Conservation (phyloP, 2,329 filamentous ascomycete species). For the Claviceps sorghi region DNA sequence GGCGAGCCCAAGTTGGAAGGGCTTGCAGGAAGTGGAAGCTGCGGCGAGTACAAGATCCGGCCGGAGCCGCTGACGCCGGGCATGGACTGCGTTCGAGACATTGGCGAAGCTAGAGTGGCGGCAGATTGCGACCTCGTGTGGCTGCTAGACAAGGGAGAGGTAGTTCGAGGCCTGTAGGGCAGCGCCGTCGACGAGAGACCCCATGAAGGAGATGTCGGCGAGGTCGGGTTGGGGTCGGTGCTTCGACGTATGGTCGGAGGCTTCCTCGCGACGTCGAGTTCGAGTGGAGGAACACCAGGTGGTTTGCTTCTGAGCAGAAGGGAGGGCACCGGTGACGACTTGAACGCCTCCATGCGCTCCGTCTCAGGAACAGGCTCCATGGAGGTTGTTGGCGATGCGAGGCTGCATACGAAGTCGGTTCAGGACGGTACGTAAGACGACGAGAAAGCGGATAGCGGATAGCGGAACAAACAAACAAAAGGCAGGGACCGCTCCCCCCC, state of each 20-base stretch:
- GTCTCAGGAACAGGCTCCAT: conserved; percentile 58
- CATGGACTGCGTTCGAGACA: conserved; percentile 50
- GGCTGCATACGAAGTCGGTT: not conserved
- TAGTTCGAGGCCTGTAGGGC: conserved; percentile 46
- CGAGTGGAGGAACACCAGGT: conserved; percentile 21
- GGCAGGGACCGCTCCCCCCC: not conserved
- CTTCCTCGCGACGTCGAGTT: conserved; percentile 32
- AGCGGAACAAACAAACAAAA: not conserved
- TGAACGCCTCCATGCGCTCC: conserved; percentile 53
- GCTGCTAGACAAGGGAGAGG: conserved; percentile 42
- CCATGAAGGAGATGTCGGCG: conserved; percentile 38
- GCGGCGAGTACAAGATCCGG: conserved; percentile 40
- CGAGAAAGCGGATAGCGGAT: not conserved
- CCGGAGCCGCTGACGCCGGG: conserved; percentile 46
- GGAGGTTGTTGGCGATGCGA: conserved; percentile 4
- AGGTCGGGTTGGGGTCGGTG: conserved; percentile 40
- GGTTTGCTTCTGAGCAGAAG: conserved; percentile 27
- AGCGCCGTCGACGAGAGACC: conserved; percentile 25
- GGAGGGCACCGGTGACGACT: conserved; percentile 39
- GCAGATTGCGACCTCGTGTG: conserved; percentile 46
- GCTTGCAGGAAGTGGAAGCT: conserved; percentile 35
- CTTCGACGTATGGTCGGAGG: conserved; percentile 40
- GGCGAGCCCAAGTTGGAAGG: conserved; percentile 34
- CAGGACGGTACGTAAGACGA: not conserved
- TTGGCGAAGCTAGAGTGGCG: conserved; percentile 38